A percentile compares a stretch with the other conserved stretches of the same genome.
phyloP scores from a whole-genome alignment of 495 filamentous ascomycete species.

The Aspergillus haitiensis region DNA sequence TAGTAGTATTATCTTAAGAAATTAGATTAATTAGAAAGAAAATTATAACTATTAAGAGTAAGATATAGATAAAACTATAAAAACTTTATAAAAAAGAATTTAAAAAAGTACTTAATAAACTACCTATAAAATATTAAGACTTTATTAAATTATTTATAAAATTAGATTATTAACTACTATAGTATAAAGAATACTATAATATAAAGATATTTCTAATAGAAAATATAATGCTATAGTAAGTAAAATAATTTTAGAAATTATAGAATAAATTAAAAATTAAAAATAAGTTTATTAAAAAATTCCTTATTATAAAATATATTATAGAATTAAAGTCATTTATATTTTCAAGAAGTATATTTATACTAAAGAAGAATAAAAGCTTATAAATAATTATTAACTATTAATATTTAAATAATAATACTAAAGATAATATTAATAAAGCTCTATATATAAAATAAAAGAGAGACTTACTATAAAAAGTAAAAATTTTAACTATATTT shows the following conservation, averaged over 20 bases:
- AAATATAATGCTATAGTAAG: not conserved
- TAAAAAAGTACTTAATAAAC: not conserved
- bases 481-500: constrained; percentile 11
- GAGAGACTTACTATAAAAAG: not conserved
- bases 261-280: not conserved
- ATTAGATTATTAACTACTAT: not conserved
- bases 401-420: constrained; percentile 11
- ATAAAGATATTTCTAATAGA: not conserved
- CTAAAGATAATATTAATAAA: constrained; percentile 9
- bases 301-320: not conserved
- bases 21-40: not conserved
- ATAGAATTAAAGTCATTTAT: constrained; percentile 5
- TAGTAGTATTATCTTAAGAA: not conserved
- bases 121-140: not conserved
- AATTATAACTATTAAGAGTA: not conserved
- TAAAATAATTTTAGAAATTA: not conserved
- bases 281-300: not conserved
- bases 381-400: constrained; percentile 20
- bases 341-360: not conserved
- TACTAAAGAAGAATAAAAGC: constrained; percentile 4
- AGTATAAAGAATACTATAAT: not conserved
- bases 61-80: not conserved
- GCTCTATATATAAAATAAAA: constrained; percentile 17
- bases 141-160: constrained; percentile 2
- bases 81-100: not conserved